These are phyloP conservation scores for Cutaneotrichosporon arboriforme DNA, from an alignment of 1,284 basidiomycete genomes.

Conservation along the genomic window DNA sequence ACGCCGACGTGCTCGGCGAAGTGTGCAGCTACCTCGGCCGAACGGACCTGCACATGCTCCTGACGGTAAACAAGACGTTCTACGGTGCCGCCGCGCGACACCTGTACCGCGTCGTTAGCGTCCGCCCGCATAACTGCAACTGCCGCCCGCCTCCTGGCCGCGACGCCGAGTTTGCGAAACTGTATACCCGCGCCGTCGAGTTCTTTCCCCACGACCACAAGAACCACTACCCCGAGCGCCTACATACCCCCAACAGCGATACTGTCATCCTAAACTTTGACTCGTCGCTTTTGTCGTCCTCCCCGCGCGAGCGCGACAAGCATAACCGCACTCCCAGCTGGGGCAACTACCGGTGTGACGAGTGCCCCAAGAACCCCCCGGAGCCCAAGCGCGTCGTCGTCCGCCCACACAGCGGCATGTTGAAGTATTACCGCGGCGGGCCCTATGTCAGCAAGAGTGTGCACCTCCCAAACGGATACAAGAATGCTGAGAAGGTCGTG, in stretches of 20 bases:
- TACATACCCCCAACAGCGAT: not conserved
- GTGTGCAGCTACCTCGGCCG: not conserved
- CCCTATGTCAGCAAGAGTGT: not conserved
- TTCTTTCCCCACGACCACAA: constrained; percentile 1
- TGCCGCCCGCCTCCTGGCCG: not conserved
- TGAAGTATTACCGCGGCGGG: no score
- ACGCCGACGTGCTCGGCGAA: not conserved
- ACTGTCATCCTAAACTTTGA: constrained; percentile 5
- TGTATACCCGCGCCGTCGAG: not conserved
- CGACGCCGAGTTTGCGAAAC: not conserved
- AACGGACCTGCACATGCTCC: not conserved
- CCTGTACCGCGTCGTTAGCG: constrained; percentile 1
- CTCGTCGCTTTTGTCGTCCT: not conserved
- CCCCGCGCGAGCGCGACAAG: not conserved
- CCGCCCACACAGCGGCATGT: not conserved
- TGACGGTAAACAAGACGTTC: not conserved
- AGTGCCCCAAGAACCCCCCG: not conserved
- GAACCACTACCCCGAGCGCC: not conserved
- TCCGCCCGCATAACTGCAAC: not conserved
- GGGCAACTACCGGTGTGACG: not conserved
- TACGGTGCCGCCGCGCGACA: not conserved
- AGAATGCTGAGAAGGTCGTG: not conserved
- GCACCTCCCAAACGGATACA: not conserved
- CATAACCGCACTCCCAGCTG: not conserved
- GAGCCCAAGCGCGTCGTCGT: not conserved